Base-by-base conservation (phyloP, 169 alveolate genomes). In the Eimeria necatrix region DNA sequence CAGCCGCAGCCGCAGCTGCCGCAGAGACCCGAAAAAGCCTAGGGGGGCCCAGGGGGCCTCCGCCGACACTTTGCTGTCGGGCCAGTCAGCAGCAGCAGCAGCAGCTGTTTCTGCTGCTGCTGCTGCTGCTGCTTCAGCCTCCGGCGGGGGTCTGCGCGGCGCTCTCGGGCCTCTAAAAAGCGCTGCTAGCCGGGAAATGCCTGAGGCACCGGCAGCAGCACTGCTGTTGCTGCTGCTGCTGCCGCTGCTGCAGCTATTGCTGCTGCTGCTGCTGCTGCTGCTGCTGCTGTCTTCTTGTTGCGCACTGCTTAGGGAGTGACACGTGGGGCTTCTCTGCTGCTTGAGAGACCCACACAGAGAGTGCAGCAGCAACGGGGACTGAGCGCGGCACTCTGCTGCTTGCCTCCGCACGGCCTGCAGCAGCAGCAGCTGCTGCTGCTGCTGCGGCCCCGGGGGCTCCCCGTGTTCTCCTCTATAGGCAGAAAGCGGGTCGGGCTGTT, bases 401-500 rank as follows among this genome's bases (percentile, higher is more conserved):
- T n/a, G 5, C 3, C 32, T 49, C 59, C 32, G 56, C 56, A 14
- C 64, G 14, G 8, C 14, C 14, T 14, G 64, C 64, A 56, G 85
- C 85, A 74, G 85, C 85, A 74, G 56, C n/a, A 74, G 85, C 85
- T 32, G 85, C 59, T 74, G 85, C 52, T 74, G 85, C 85, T 74
- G 85, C 85, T 26, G 85, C 85, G 56, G 85, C 8, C 85, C 85
- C 5, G 85, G 85, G 20, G 85, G 32, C 56, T 74, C 85, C 59
- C 85, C 85, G 24, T 74, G 52, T n/a, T 74, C 32, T 16, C 85
- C 85, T 41, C 85, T 26, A 14, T 74, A 74, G 16, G 85, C 85
- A 46, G 56, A 26, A 46, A 74, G 85, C 10, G 85, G 85, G 12
- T 74, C 85, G 22, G 20, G 56, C 24, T 74, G 85, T 16, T 74